Evolutionary conservation across 2,329 filamentous ascomycete species (phyloP), one percentile per base, ranked within the genome.

Genomic region (Phialophora verrucosa): DNA sequence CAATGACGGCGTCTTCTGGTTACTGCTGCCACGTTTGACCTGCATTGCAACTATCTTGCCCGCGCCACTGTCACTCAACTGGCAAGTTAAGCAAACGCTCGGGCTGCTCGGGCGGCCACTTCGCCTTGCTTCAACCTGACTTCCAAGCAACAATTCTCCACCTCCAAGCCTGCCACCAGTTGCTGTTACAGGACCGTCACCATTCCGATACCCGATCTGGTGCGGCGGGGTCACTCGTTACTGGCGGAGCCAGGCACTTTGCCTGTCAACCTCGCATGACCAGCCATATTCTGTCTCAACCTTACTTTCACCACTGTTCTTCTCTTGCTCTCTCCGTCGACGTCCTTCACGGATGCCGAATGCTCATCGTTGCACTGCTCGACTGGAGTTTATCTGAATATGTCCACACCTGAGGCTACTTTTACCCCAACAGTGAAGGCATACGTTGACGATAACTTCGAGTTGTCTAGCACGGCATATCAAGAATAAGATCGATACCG

Each of bases 261-360:
- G 58, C 44, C 58, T 63, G 65, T 64, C 68, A 64, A 67, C 63
- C 68, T 68, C 63, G 68, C 63, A 65, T 68, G 59, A 67, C 58
- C 64, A 65, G 60, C 31, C 50, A 56, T 32, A 57, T 63, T 44
- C 63, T 51, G 55, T 51, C 57, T 60, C 68, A 68, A 70, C 68
- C 65, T 70, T 70, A 68, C 54, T 70, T 70, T 51, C 59, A 70
- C 68, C 29, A 70, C 68, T 57, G n/a, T 54, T 55, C 29, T 31
- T 31, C 53, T 35, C 4, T n/a, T 35, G 38, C 49, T 51, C 49
- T 27, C 20, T 51, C 4, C 17, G 38, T 44, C 38, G 38, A 44
- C 38, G 38, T n/a, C 38, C 17, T n/a, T 20, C 38, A n/a, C 17
- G 17, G 6, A 7, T 42, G 38, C 38, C 7, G 17, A n/a, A 44